A percentile compares a stretch with the other conserved stretches of the same genome.
phyloP scores from a whole-genome alignment of 257 asterid species.

The Salvia hispanica region DNA sequence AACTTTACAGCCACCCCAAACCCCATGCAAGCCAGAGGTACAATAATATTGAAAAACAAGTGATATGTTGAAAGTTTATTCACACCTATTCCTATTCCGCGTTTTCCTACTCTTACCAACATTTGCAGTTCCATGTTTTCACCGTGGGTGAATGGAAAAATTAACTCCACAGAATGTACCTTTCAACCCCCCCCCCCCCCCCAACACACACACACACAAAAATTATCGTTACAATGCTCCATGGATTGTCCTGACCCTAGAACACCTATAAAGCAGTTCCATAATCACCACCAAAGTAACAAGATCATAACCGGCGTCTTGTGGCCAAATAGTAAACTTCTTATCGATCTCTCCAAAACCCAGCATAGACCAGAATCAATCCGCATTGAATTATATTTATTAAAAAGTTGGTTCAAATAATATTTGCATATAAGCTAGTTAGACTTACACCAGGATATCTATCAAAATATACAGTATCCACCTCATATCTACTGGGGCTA shows the following conservation, averaged over 20 bases:
- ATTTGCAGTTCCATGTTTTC: conserved; percentile 14
- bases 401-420: not conserved
- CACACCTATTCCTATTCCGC: not conserved
- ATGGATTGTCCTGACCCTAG: conserved; percentile 14
- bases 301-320: not conserved
- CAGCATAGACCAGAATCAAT: not conserved
- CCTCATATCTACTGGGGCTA: not conserved
- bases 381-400: not conserved
- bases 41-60: not conserved
- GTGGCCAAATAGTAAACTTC: not conserved
- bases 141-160: not conserved
- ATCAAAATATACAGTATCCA: not conserved
- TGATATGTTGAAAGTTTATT: not conserved
- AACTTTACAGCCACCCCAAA: conserved; percentile 8
- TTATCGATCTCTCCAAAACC: not conserved
- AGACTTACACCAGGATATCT: not conserved
- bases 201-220: no score
- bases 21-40: conserved; percentile 18
- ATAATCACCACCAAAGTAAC: conserved; percentile 5
- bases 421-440: not conserved
- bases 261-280: conserved; percentile 12
- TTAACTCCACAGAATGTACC: conserved; percentile 11
- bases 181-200: not conserved
- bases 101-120: not conserved
- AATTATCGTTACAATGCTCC: not conserved